A percentile compares a stretch with the other conserved stretches of the same genome.
Evolutionary conservation across 1,284 basidiomycete genomes (phyloP).

Genomic region (Heterobasidion irregulare): DNA sequence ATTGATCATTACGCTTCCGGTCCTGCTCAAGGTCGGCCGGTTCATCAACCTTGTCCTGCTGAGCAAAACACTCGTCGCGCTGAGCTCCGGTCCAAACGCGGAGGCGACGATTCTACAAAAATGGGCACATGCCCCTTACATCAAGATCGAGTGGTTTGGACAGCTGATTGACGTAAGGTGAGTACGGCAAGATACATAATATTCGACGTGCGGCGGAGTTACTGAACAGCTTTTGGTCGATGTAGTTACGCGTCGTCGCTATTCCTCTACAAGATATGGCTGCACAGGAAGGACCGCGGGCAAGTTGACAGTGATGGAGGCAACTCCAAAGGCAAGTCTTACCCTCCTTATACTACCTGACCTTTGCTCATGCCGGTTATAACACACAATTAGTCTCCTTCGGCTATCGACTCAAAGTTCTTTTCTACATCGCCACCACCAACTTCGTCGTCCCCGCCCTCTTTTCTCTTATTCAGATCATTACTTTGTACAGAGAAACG

Average conservation of each 20-base stretch:
- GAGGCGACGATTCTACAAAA: neutral
- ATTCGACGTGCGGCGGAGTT: too few relatives aligned
- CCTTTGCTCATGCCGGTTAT: neutral
- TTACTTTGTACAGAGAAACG: conserved; percentile 19
- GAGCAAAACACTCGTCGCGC: conserved; percentile 4
- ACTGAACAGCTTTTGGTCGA: neutral
- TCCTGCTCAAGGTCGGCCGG: conserved; percentile 8
- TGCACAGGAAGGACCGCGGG: neutral
- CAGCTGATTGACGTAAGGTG: conserved; percentile 22
- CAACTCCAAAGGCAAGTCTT: neutral
- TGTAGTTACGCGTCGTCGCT: conserved; percentile 3
- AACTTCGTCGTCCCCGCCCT: conserved; percentile 16
- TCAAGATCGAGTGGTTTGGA: conserved; percentile 26
- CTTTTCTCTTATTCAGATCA: conserved; percentile 23
- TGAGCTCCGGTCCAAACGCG: neutral
- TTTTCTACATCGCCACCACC: conserved; percentile 21
- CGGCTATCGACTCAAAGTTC: neutral
- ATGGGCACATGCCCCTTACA: conserved; percentile 18
- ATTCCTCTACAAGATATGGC: conserved; percentile 8
- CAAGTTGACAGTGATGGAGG: neutral
- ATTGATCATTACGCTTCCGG: conserved; percentile 4
- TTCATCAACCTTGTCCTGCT: conserved; percentile 6
- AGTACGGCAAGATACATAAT: neutral
- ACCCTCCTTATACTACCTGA: neutral
- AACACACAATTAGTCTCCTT: neutral